phyloP scores from a whole-genome alignment of 768 basidiomycete species.

The Amanita fuliginea region DNA sequence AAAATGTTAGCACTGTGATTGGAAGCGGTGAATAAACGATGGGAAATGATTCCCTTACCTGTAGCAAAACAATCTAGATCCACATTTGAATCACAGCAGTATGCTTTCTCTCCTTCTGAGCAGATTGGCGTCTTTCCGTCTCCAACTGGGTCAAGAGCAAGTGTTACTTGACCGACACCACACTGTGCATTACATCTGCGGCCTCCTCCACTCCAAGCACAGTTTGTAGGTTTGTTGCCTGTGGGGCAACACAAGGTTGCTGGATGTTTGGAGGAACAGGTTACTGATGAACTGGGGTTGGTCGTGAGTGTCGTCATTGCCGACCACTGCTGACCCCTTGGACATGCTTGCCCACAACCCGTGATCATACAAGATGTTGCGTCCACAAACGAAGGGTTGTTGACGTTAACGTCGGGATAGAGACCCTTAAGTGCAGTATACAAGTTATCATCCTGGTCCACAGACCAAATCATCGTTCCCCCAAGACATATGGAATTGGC shows the following conservation, averaged over 20 bases:
- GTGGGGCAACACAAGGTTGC: slow-evolving; percentile 13
- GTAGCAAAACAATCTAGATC: slow-evolving; percentile 10
- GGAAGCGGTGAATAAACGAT: not conserved
- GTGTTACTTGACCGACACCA: slow-evolving; percentile 12
- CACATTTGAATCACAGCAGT: slow-evolving; percentile 12
- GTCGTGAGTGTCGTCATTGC: slow-evolving; percentile 11
- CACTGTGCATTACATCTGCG: slow-evolving; percentile 14
- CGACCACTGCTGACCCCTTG: slow-evolving; percentile 8
- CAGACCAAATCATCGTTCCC: slow-evolving; percentile 15
- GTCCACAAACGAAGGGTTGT: slow-evolving; percentile 11
- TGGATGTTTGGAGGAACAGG: slow-evolving; percentile 9
- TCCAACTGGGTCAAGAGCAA: slow-evolving; percentile 12
- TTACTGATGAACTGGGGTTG: slow-evolving; percentile 7
- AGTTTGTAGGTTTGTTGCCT: slow-evolving; percentile 12
- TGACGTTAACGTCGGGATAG: slow-evolving; percentile 8
- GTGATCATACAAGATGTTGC: slow-evolving; percentile 11
- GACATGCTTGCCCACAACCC: slow-evolving; percentile 13
- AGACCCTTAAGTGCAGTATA: slow-evolving; percentile 3
- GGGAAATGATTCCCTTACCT: not conserved
- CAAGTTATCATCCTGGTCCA: slow-evolving; percentile 10
- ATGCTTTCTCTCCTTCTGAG: slow-evolving; percentile 13
- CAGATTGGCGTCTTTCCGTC: slow-evolving; percentile 12
- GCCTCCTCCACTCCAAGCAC: slow-evolving; percentile 13
- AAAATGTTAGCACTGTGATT: not conserved
- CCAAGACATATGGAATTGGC: slow-evolving; percentile 13